These are phyloP conservation scores for Aspergillus melleus DNA, from an alignment of 2,329 filamentous ascomycete genomes.

Conservation along the genomic window DNA sequence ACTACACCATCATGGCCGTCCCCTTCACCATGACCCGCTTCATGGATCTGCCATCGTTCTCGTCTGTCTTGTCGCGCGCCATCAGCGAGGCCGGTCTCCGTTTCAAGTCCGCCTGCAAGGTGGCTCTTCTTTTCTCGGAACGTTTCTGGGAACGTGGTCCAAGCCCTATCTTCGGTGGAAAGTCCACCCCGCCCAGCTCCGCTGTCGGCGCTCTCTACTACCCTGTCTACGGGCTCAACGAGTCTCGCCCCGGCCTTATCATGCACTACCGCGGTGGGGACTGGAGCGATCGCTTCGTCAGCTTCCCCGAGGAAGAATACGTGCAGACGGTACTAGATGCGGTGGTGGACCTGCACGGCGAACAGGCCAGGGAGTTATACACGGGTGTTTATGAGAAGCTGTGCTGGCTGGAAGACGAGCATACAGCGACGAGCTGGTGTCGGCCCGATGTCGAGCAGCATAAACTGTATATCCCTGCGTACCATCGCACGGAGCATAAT, in stretches of 20 bases:
- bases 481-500: constrained; percentile 35
- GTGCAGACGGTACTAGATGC: constrained; percentile 30
- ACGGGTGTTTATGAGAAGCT: constrained; percentile 35
- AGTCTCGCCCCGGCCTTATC: constrained; percentile 33
- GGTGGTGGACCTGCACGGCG: constrained; percentile 30
- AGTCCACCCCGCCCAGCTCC: constrained; percentile 24
- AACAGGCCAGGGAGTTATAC: constrained; percentile 26
- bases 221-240: constrained; percentile 33
- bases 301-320: constrained; percentile 29
- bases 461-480: constrained; percentile 34
- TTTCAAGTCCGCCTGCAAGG: constrained; percentile 35
- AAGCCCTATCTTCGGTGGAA: constrained; percentile 32
- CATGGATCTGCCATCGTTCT: constrained; percentile 40
- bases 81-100: constrained; percentile 29
- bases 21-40: constrained; percentile 41
- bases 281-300: constrained; percentile 33
- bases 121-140: constrained; percentile 31
- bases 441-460: constrained; percentile 34
- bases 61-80: constrained; percentile 23
- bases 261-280: constrained; percentile 33
- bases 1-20: constrained; percentile 41
- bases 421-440: constrained; percentile 31
- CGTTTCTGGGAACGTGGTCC: constrained; percentile 37
- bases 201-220: constrained; percentile 33
- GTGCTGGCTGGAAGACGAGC: constrained; percentile 34